Percentiles rank a stretch among this genome's conserved stretches.
phyloP scores from a whole-genome alignment of 2,329 filamentous ascomycete species.

The Alternaria angustiovoidea region DNA sequence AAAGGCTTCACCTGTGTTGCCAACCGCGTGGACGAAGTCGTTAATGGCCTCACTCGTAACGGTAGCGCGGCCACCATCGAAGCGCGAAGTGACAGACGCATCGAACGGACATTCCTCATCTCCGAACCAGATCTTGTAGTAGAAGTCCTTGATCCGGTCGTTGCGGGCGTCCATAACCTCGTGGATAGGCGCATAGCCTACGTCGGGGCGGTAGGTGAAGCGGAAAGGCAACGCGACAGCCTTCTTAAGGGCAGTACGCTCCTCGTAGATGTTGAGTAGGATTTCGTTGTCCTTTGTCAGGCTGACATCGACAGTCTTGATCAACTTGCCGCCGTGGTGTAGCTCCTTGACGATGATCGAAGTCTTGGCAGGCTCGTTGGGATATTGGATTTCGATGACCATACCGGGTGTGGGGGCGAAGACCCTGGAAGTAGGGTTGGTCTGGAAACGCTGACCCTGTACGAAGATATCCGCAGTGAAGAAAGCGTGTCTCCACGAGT shows the following conservation, averaged over 20 bases:
- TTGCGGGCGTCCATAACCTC: slow-evolving; percentile 97
- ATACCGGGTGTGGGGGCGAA: slow-evolving; percentile 87
- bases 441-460: slow-evolving; percentile 96
- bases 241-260: slow-evolving; percentile 83
- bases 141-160: slow-evolving; percentile 98
- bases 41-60: slow-evolving; percentile 95
- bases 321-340: slow-evolving; percentile 82
- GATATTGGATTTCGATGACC: slow-evolving; percentile 85
- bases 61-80: slow-evolving; percentile 85
- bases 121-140: slow-evolving; percentile 98
- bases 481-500: slow-evolving; percentile 94
- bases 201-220: slow-evolving; percentile 94
- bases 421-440: slow-evolving; percentile 91
- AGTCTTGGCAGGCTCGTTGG: slow-evolving; percentile 83
- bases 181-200: slow-evolving; percentile 95
- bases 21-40: slow-evolving; percentile 98
- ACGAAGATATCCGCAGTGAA: slow-evolving; percentile 94
- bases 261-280: slow-evolving; percentile 88
- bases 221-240: slow-evolving; percentile 83
- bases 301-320: slow-evolving; percentile 88
- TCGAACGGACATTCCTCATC: slow-evolving; percentile 84
- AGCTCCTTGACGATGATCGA: slow-evolving; percentile 88
- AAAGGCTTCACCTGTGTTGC: slow-evolving; percentile 96
- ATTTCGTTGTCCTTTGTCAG: slow-evolving; percentile 80
- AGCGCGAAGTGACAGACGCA: slow-evolving; percentile 82